A percentile compares a stretch with the other conserved stretches of the same genome.
Evolutionary conservation across 2,329 filamentous ascomycete genomes (phyloP).

Genomic region (Colletotrichum theobromicola): DNA sequence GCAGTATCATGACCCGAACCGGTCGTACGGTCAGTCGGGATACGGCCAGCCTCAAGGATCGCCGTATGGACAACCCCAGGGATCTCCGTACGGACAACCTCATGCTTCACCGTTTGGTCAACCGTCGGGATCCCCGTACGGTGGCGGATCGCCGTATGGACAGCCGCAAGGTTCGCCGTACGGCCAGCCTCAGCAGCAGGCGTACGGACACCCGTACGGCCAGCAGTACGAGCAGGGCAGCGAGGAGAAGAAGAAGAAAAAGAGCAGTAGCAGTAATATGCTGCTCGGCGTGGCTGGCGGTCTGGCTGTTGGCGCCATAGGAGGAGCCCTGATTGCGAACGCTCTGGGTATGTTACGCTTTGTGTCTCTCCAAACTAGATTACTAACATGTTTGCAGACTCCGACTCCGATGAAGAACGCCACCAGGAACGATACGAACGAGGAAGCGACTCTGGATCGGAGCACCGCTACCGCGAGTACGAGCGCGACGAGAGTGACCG

Average conservation of each 20-base stretch:
- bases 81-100: neutral
- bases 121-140: neutral
- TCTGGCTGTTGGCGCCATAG: constrained; percentile 59
- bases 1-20: neutral
- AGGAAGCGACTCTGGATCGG: constrained; percentile 9
- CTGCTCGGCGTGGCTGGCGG: constrained; percentile 63
- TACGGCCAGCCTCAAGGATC: neutral
- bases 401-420: constrained; percentile 2
- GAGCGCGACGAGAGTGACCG: constrained; percentile 20
- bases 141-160: neutral
- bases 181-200: neutral
- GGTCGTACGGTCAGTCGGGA: neutral
- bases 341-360: constrained; percentile 53
- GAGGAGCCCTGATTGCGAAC: constrained; percentile 62
- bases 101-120: neutral
- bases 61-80: neutral
- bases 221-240: constrained; percentile 10
- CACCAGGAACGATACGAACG: neutral
- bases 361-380: rapidly evolving
- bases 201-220: neutral
- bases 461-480: constrained; percentile 6
- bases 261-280: constrained; percentile 53
- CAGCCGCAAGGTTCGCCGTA: neutral
- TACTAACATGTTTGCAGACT: neutral
- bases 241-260: constrained; percentile 32